Percentiles rank a stretch among this genome's conserved stretches.
These are phyloP conservation scores for Arthrobotrys musiformis DNA, from an alignment of 2,329 filamentous ascomycete species.

Conservation along the genomic window DNA sequence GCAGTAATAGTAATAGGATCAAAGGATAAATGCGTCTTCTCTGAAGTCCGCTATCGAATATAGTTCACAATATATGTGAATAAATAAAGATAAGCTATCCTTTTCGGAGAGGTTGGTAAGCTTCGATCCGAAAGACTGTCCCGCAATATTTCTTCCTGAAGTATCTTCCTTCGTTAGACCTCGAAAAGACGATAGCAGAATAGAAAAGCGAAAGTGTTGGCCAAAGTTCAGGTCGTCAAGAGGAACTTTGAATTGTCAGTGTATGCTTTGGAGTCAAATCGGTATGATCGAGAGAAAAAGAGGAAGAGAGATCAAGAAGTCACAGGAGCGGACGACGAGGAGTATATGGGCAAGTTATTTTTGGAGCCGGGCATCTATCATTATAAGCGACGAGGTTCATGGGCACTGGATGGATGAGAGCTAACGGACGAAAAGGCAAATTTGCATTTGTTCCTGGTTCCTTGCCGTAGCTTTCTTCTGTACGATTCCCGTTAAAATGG, in stretches of 20 bases:
- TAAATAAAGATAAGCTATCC: conserved; percentile 45
- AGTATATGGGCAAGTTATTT: conserved; percentile 56
- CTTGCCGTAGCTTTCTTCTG: conserved; percentile 17
- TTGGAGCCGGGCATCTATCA: conserved; percentile 46
- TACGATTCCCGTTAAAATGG: conserved; percentile 23
- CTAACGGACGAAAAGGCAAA: conserved; percentile 37
- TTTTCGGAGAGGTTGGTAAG: conserved; percentile 48
- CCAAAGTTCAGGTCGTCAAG: conserved; percentile 57
- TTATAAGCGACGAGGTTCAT: conserved; percentile 52
- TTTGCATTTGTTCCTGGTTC: conserved; percentile 52
- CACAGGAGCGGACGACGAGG: conserved; percentile 51
- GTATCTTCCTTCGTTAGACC: conserved; percentile 49
- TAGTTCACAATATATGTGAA: conserved; percentile 23
- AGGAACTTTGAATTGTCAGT: conserved; percentile 56
- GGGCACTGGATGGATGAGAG: conserved; percentile 24
- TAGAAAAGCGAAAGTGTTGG: conserved; percentile 51
- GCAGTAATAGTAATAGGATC: conserved; percentile 64
- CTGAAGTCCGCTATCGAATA: conserved; percentile 64
- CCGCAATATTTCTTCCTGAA: conserved; percentile 56
- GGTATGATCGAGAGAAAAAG: conserved; percentile 42
- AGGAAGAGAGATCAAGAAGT: conserved; percentile 57
- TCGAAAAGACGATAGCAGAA: conserved; percentile 56
- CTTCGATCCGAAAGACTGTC: conserved; percentile 54
- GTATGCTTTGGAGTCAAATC: conserved; percentile 37
- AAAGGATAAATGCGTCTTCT: conserved; percentile 65